phyloP scores from a whole-genome alignment of 768 basidiomycete species.

The Boletellus ananas region DNA sequence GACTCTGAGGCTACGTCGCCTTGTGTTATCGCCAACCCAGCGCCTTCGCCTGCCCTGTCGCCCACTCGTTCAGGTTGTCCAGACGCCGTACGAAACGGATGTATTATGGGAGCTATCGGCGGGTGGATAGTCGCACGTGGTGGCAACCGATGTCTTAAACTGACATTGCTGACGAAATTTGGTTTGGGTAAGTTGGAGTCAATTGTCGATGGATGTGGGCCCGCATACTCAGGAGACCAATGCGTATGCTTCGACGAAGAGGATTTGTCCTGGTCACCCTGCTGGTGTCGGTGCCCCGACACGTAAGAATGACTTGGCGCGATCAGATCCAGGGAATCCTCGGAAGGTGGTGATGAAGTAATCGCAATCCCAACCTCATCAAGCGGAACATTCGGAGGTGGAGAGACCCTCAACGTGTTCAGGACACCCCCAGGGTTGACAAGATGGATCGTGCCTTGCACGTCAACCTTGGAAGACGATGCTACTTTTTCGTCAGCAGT shows the following conservation, averaged over 20 bases:
- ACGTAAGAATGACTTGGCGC: slow-evolving; percentile 38
- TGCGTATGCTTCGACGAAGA: slow-evolving; percentile 16
- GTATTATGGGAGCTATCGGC: slow-evolving; percentile 25
- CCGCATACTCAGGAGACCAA: slow-evolving; percentile 35
- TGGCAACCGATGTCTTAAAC: slow-evolving; percentile 35
- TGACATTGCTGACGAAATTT: slow-evolving; percentile 26
- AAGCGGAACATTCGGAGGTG: slow-evolving; percentile 27
- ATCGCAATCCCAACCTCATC: slow-evolving; percentile 43
- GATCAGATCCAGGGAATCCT: slow-evolving; percentile 17
- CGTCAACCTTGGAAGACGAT: slow-evolving; percentile 21
- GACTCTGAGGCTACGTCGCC: neutral
- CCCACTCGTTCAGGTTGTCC: neutral
- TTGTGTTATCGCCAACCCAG: neutral
- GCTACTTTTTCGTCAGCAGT: slow-evolving; percentile 23
- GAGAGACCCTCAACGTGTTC: slow-evolving; percentile 21
- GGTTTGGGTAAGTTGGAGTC: slow-evolving; percentile 17
- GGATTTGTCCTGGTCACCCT: neutral
- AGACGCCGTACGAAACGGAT: slow-evolving; percentile 21
- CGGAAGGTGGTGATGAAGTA: slow-evolving; percentile 33
- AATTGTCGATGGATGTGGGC: slow-evolving; percentile 37
- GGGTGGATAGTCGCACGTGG: slow-evolving; percentile 26
- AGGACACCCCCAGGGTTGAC: neutral
- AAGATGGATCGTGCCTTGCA: slow-evolving; percentile 18
- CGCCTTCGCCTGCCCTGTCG: neutral
- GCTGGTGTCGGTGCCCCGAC: neutral